Conservation (phyloP, 1,139 yeast species). For the Protomyces macrosporus region DNA sequence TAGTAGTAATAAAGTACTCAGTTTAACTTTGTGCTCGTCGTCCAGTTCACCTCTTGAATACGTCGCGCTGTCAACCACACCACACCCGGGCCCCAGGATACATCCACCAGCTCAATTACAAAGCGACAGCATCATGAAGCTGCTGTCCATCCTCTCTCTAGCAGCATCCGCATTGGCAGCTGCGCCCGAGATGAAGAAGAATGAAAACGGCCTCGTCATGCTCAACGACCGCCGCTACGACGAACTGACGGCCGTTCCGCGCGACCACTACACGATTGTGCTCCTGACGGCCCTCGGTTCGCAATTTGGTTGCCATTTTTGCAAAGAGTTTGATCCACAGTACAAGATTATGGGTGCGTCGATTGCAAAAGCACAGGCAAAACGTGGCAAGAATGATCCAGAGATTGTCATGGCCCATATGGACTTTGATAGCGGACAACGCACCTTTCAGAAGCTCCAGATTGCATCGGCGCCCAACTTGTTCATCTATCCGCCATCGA, state of each 20-base stretch:
- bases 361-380: slow-evolving; percentile 50
- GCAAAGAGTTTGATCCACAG: slow-evolving; percentile 59
- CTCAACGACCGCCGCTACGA: slow-evolving; percentile 61
- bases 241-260: slow-evolving; percentile 56
- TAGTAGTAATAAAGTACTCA: no score
- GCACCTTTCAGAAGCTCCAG: slow-evolving; percentile 52
- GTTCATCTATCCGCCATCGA: slow-evolving; percentile 55
- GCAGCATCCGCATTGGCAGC: not conserved
- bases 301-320: slow-evolving; percentile 69
- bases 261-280: slow-evolving; percentile 63
- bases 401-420: slow-evolving; percentile 65
- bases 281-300: slow-evolving; percentile 70
- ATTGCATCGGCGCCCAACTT: slow-evolving; percentile 77
- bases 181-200: not conserved
- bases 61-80: not conserved
- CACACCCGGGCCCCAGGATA: no score
- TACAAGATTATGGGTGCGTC: slow-evolving; percentile 58
- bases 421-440: slow-evolving; percentile 57
- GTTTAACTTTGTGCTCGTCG: no score
- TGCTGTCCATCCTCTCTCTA: not conserved
- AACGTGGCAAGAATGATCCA: slow-evolving; percentile 37
- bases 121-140: not conserved
- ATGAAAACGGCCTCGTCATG: slow-evolving; percentile 42
- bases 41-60: not conserved
- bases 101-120: not conserved